A percentile compares a stretch with the other conserved stretches of the same genome.
phyloP scores from a whole-genome alignment of 2,329 filamentous ascomycete species.

The Aspergillus fumigatus region DNA sequence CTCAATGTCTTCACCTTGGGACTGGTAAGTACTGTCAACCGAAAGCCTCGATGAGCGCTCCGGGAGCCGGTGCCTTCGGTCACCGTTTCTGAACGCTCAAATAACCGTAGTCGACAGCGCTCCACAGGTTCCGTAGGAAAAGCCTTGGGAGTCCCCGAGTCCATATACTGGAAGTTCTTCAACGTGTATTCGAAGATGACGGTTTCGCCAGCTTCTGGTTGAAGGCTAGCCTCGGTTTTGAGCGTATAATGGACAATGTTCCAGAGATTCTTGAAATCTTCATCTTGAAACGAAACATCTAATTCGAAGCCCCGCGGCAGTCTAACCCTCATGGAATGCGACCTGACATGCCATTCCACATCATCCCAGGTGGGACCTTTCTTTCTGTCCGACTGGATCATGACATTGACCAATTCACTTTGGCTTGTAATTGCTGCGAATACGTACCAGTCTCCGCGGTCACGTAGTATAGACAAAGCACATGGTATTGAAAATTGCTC shows the following conservation, averaged over 20 bases:
- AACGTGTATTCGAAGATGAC: slow-evolving; percentile 66
- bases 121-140: slow-evolving; percentile 73
- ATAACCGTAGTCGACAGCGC: slow-evolving; percentile 68
- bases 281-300: slow-evolving; percentile 64
- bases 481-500: slow-evolving; percentile 70
- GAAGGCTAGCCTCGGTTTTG: slow-evolving; percentile 68
- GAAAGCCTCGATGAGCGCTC: slow-evolving; percentile 71
- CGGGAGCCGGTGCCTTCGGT: slow-evolving; percentile 69
- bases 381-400: slow-evolving; percentile 65
- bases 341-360: slow-evolving; percentile 70
- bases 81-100: slow-evolving; percentile 65
- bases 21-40: slow-evolving; percentile 72
- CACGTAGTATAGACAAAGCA: slow-evolving; percentile 69
- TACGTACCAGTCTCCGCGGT: slow-evolving; percentile 63
- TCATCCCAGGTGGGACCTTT: slow-evolving; percentile 74
- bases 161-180: slow-evolving; percentile 75
- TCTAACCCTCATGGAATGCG: slow-evolving; percentile 61
- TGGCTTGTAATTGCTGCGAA: slow-evolving; percentile 75
- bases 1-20: slow-evolving; percentile 73
- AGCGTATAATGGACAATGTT: slow-evolving; percentile 80
- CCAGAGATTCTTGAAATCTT: slow-evolving; percentile 75
- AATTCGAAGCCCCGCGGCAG: slow-evolving; percentile 73
- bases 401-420: slow-evolving; percentile 69
- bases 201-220: slow-evolving; percentile 64
- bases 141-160: slow-evolving; percentile 63